Evolutionary conservation across 768 basidiomycete species (phyloP).

Genomic region (Collybiopsis luxurians): DNA sequence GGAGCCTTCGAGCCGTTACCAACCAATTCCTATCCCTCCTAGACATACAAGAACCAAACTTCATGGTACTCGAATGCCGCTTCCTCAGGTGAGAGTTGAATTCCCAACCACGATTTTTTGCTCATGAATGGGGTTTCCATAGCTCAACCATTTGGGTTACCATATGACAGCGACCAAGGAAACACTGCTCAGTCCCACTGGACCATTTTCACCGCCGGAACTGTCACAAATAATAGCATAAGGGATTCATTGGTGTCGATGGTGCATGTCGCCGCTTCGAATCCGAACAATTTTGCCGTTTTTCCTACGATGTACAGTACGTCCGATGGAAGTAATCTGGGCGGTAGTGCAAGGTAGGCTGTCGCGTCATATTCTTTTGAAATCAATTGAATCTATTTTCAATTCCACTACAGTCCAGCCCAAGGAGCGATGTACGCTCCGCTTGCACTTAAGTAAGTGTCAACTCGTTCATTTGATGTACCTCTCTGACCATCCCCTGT

Average conservation of each 20-base stretch:
- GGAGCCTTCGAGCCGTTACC: too few species aligned
- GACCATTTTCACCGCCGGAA: too few species aligned
- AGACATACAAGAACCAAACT: conserved; percentile 4
- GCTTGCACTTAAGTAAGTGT: too few species aligned
- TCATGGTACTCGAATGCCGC: not conserved
- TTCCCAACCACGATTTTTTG: not conserved
- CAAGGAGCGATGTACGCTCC: conserved; percentile 9
- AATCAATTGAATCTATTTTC: not conserved
- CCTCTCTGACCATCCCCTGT: not conserved
- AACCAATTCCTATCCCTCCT: too few species aligned
- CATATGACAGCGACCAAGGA: conserved; percentile 3
- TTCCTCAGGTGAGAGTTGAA: too few species aligned
- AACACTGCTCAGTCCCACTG: conserved; percentile 4
- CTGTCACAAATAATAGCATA: too few species aligned
- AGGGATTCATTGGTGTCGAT: too few species aligned
- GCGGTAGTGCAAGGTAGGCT: not conserved
- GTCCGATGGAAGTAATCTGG: not conserved
- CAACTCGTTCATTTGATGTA: not conserved
- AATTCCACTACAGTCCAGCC: not conserved
- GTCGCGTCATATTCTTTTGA: too few species aligned
- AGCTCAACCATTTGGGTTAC: conserved; percentile 5
- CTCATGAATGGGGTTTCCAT: not conserved
- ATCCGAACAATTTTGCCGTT: not conserved
- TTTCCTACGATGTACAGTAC: too few species aligned
- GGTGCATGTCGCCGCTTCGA: too few species aligned